These are phyloP conservation scores for Xerocomus spinulosus DNA, from an alignment of 768 basidiomycete species.

Conservation along the genomic window DNA sequence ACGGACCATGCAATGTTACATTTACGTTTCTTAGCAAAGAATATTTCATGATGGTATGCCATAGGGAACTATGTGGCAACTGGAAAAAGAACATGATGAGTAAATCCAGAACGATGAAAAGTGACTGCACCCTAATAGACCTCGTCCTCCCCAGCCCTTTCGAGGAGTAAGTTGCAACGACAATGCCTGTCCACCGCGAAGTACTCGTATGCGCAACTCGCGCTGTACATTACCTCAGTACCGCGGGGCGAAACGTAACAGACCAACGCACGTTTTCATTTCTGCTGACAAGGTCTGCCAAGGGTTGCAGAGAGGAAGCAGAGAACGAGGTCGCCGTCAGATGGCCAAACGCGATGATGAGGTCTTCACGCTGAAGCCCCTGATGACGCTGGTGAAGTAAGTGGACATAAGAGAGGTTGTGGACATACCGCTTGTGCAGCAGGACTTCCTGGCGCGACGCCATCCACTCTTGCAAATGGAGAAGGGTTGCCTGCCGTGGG, in stretches of 20 bases:
- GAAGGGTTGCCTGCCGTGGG: constrained; percentile 12
- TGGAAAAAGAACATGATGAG: constrained; percentile 20
- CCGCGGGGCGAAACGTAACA: not conserved
- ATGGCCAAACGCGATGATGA: constrained; percentile 69
- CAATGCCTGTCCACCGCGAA: constrained; percentile 44
- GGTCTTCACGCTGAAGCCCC: constrained; percentile 72
- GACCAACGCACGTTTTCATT: constrained; percentile 67
- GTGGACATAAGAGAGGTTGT: not conserved
- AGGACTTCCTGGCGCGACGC: constrained; percentile 76
- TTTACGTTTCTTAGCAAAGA: not conserved
- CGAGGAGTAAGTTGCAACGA: constrained; percentile 60
- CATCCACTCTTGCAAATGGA: constrained; percentile 81
- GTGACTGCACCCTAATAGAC: constrained; percentile 66
- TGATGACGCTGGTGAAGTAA: constrained; percentile 3
- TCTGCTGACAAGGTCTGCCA: constrained; percentile 68
- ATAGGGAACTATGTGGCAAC: constrained; percentile 62
- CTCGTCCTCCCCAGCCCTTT: constrained; percentile 83
- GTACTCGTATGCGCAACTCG: constrained; percentile 52
- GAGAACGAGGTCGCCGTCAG: constrained; percentile 53
- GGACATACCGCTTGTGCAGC: constrained; percentile 72
- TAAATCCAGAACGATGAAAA: not conserved
- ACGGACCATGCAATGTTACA: no score
- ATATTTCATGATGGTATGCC: constrained; percentile 12
- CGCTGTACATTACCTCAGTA: constrained; percentile 37
- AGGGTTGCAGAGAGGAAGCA: constrained; percentile 53